Percentiles rank a stretch among this genome's conserved stretches.
Conservation (phyloP, 2,329 filamentous ascomycete species). For the Aureobasidium sp. region DNA sequence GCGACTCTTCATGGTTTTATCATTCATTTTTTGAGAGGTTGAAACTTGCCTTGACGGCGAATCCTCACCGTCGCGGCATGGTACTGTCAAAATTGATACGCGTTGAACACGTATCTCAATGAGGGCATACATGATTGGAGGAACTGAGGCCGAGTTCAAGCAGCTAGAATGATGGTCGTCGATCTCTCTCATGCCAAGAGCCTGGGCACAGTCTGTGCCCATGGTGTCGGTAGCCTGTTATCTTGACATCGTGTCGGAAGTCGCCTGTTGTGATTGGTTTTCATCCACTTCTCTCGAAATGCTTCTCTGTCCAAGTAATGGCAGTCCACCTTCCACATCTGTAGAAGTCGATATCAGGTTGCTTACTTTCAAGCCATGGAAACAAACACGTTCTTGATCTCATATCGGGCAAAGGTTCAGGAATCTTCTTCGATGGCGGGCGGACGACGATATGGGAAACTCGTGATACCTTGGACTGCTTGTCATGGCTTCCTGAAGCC, state of each 20-base stretch:
- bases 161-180: neutral
- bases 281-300: too few relatives aligned
- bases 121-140: neutral
- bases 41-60: neutral
- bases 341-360: too few relatives aligned
- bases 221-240: neutral
- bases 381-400: too few relatives aligned
- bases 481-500: too few relatives aligned
- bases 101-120: slow-evolving; percentile 5
- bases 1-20: neutral
- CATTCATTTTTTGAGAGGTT: neutral
- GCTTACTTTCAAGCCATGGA: too few relatives aligned
- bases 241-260: slow-evolving; percentile 2
- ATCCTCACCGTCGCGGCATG: neutral
- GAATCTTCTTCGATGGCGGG: too few relatives aligned
- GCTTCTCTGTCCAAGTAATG: too few relatives aligned
- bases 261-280: neutral
- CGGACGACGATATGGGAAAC: too few relatives aligned
- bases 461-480: too few relatives aligned
- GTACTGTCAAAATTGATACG: neutral
- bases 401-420: too few relatives aligned
- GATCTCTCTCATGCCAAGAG: neutral
- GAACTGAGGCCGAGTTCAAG: neutral
- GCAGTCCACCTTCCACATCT: too few relatives aligned
- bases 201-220: neutral